Conservation (phyloP, 2,329 filamentous ascomycete genomes). For the Furcasterigmium sp. region DNA sequence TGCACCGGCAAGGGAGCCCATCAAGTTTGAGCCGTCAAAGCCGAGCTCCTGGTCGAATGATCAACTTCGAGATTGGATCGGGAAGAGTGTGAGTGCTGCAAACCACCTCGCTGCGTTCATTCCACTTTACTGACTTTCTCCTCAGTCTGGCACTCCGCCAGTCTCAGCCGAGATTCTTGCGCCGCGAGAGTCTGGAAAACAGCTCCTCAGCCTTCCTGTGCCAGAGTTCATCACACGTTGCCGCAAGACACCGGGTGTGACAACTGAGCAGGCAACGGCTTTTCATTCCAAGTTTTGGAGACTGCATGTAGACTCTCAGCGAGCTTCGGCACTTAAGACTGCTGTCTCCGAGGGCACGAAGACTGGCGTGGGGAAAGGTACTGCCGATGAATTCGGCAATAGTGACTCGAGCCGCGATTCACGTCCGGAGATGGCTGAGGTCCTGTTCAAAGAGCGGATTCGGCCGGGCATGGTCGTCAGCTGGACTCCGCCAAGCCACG, state of each 20-base stretch:
- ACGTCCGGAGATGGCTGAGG: conserved; percentile 9
- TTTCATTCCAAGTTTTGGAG: conserved; percentile 37
- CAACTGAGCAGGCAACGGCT: conserved; percentile 30
- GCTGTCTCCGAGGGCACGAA: neutral
- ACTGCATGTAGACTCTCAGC: conserved; percentile 33
- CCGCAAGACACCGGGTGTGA: conserved; percentile 28
- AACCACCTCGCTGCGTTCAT: too few species aligned
- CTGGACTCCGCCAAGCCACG: conserved; percentile 18
- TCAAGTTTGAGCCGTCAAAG: conserved; percentile 17
- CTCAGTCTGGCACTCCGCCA: conserved; percentile 33
- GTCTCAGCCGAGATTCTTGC: conserved; percentile 28
- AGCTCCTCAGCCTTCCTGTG: conserved; percentile 32
- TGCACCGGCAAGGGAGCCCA: conserved; percentile 20
- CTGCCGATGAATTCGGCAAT: conserved; percentile 3
- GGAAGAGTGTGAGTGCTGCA: conserved; percentile 32
- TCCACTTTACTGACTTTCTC: too few species aligned
- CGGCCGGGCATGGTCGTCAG: conserved; percentile 34
- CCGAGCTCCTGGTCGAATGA: conserved; percentile 34
- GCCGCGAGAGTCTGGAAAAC: conserved; percentile 31
- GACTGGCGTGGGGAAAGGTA: neutral
- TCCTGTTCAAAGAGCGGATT: conserved; percentile 33
- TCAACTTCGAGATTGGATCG: conserved; percentile 32
- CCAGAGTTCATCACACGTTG: conserved; percentile 35
- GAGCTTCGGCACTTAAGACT: neutral
- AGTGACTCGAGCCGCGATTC: conserved; percentile 23